These are phyloP conservation scores for Capsella bursapastoris DNA, from an alignment of 345 rosid genomes.

Conservation along the genomic window DNA sequence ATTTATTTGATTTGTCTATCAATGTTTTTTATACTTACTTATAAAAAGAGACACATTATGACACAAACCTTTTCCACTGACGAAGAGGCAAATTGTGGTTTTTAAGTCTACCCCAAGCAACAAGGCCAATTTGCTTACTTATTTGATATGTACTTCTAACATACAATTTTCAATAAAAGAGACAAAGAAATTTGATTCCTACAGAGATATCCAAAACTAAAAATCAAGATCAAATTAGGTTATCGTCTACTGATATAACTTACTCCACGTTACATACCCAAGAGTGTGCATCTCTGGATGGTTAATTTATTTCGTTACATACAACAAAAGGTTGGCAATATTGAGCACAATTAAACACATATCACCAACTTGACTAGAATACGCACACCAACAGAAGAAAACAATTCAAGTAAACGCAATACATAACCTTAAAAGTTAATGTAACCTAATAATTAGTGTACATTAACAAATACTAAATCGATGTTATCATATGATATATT, in stretches of 20 bases:
- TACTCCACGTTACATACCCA: not conserved
- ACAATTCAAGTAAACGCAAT: not conserved
- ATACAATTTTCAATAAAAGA: not conserved
- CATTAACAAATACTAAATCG: constrained; percentile 32
- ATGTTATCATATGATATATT: not conserved
- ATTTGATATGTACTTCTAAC: constrained; percentile 3
- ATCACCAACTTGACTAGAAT: not conserved
- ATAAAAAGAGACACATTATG: constrained; percentile 11
- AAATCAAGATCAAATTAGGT: not conserved
- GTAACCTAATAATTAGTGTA: not conserved
- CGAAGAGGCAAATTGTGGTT: constrained; percentile 36
- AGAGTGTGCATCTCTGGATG: too few relatives aligned
- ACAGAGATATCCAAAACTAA: not conserved
- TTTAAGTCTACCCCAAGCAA: constrained; percentile 12
- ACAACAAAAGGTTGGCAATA: too few relatives aligned
- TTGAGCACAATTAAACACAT: too few relatives aligned
- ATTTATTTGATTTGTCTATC: not conserved
- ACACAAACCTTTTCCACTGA: constrained; percentile 37
- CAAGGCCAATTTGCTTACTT: constrained; percentile 20
- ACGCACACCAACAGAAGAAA: not conserved
- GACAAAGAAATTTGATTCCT: not conserved
- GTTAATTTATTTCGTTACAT: too few relatives aligned
- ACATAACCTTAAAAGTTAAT: not conserved
- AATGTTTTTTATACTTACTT: not conserved
- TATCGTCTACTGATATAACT: not conserved